phyloP scores from a whole-genome alignment of 2,329 filamentous ascomycete genomes.

The Curvularia sp. region DNA sequence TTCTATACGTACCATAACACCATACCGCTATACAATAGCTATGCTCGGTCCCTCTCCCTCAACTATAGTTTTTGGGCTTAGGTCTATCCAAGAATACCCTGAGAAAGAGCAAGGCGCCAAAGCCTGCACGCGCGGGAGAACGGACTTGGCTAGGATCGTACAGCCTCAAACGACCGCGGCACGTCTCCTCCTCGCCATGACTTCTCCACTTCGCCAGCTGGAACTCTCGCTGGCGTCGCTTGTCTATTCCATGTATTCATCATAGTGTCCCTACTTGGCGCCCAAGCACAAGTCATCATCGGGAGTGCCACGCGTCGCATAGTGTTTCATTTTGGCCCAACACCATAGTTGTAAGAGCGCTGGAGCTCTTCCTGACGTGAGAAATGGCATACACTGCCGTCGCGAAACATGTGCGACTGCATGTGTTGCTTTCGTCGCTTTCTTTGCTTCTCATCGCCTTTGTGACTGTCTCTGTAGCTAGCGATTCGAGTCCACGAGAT shows the following conservation, averaged over 20 bases:
- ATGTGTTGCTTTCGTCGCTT: slow-evolving; percentile 4
- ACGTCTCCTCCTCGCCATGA: slow-evolving; percentile 21
- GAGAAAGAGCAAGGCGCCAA: slow-evolving; percentile 2
- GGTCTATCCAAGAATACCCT: not conserved
- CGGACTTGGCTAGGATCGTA: slow-evolving; percentile 26
- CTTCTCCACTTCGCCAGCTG: slow-evolving; percentile 4
- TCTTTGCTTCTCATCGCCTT: slow-evolving; percentile 14
- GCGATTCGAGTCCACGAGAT: slow-evolving; percentile 4
- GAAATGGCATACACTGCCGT: slow-evolving; percentile 9
- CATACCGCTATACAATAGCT: not conserved
- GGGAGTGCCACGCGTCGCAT: slow-evolving; percentile 2
- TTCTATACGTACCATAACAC: not conserved
- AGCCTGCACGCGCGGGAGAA: slow-evolving; percentile 8
- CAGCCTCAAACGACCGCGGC: slow-evolving; percentile 24
- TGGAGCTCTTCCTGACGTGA: not conserved
- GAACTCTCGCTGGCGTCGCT: slow-evolving; percentile 9
- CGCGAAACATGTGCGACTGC: slow-evolving; percentile 15
- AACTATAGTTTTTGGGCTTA: not conserved
- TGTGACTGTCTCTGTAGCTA: slow-evolving; percentile 14
- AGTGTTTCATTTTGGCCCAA: not conserved
- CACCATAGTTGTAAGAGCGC: not conserved
- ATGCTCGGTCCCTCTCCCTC: not conserved
- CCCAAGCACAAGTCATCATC: slow-evolving; percentile 20
- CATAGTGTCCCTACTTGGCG: slow-evolving; percentile 18
- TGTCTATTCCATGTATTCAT: slow-evolving; percentile 14